Conservation (phyloP, 495 filamentous ascomycete species). For the Zalerion maritima region DNA sequence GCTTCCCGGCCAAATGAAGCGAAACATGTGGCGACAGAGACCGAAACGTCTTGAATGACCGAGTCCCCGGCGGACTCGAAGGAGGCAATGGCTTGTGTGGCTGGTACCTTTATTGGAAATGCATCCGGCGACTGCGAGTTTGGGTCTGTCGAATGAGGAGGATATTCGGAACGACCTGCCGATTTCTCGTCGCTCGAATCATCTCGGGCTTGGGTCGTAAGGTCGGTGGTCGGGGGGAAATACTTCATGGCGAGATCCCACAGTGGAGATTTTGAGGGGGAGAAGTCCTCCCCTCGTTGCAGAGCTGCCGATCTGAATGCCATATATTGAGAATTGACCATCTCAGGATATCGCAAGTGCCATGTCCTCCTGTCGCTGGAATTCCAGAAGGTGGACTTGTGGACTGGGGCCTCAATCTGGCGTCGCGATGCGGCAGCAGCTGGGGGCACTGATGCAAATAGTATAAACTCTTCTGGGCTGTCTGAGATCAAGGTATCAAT, state of each 20-base stretch:
- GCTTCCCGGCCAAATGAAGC: constrained; percentile 61
- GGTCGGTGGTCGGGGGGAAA: constrained; percentile 22
- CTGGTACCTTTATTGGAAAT: constrained; percentile 5
- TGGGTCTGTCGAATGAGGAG: constrained; percentile 5
- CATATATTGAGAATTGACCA: constrained; percentile 34
- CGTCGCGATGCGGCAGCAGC: constrained; percentile 20
- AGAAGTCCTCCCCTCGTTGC: constrained; percentile 29
- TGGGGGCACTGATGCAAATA: constrained; percentile 23
- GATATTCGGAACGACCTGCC: constrained; percentile 2
- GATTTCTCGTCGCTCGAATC: constrained; percentile 2
- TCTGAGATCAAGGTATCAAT: constrained; percentile 7
- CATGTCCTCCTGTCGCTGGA: constrained; percentile 30
- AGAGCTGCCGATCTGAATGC: constrained; percentile 27
- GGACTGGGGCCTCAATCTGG: constrained; percentile 33
- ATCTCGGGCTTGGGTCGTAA: constrained; percentile 8
- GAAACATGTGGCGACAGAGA: constrained; percentile 48
- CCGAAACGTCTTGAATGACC: constrained; percentile 32
- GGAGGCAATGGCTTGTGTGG: constrained; percentile 15
- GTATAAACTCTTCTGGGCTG: constrained; percentile 16
- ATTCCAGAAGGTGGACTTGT: constrained; percentile 36
- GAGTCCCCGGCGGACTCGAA: constrained; percentile 31
- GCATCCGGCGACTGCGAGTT: constrained; percentile 7
- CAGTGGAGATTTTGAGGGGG: constrained; percentile 23
- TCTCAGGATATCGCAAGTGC: constrained; percentile 39
- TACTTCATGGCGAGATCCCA: constrained; percentile 34